Percentiles rank a stretch among this genome's conserved stretches.
Evolutionary conservation across 2,329 filamentous ascomycete genomes (phyloP).

Genomic region (Sarocladiaceae sp.): DNA sequence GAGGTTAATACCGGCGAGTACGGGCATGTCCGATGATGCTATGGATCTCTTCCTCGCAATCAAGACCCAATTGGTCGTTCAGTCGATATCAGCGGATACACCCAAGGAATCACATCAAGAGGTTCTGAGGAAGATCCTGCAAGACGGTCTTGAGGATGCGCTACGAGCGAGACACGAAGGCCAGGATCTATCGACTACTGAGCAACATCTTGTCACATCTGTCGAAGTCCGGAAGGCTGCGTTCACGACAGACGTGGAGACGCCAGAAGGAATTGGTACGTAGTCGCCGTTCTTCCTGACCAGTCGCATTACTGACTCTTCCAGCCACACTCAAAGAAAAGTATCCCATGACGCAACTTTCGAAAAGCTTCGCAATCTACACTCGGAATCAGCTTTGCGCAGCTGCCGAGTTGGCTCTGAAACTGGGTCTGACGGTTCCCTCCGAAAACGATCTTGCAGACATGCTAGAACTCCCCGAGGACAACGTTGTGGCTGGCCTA

Average conservation of each 20-base stretch:
- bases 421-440: slow-evolving; percentile 29
- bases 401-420: slow-evolving; percentile 26
- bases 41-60: slow-evolving; percentile 39
- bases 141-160: slow-evolving; percentile 46
- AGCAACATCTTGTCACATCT: slow-evolving; percentile 26
- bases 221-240: slow-evolving; percentile 27
- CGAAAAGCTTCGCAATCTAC: slow-evolving; percentile 27
- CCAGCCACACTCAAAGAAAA: slow-evolving; percentile 27
- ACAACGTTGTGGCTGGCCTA: slow-evolving; percentile 16
- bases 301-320: slow-evolving; percentile 13
- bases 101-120: slow-evolving; percentile 46
- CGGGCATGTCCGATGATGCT: slow-evolving; percentile 24
- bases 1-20: not conserved
- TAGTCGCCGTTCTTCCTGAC: slow-evolving; percentile 11
- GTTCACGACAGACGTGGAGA: slow-evolving; percentile 23
- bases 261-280: slow-evolving; percentile 20
- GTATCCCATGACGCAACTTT: slow-evolving; percentile 33
- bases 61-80: slow-evolving; percentile 46
- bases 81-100: slow-evolving; percentile 41
- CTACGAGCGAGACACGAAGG: slow-evolving; percentile 28
- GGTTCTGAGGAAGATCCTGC: slow-evolving; percentile 49
- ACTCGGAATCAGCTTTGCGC: slow-evolving; percentile 27
- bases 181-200: slow-evolving; percentile 27
- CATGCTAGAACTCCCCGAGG: not conserved
- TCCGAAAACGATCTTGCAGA: slow-evolving; percentile 9